Base-by-base conservation (phyloP, 768 basidiomycete genomes). In the Phylloporus sp. region DNA sequence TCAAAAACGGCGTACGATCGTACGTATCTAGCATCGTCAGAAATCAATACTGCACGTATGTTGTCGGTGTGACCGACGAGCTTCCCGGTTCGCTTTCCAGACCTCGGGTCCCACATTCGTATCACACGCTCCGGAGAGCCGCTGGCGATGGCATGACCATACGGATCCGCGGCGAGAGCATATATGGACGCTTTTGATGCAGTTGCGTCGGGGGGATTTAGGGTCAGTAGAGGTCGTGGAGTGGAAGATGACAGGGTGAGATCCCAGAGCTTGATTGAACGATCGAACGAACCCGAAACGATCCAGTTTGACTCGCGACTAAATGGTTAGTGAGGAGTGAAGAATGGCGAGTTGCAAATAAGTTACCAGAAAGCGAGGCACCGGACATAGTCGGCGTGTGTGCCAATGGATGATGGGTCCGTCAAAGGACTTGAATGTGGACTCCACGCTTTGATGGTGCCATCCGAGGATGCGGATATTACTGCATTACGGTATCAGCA, bases 51-150 rank as follows among this genome's bases (percentile, higher is more conserved):
- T 5, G 90, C 81, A 9, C 95, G 78, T 49, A 99, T 93, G 57
- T 97, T 98, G 66, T 99, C 96, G 0, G 95, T 95, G 63, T 99
- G 95, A 0, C 95, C 95, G 7, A 97, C 90, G 1, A 98, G 76
- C 60, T 96, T 91, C 10, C 84, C 79, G 3, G 77, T 82, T 35
- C 87, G 75, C 59, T 84, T 89, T 9, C 89, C 89, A 1, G 82
- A 77, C 14, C 96, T 76, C 4, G 94, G 91, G 61, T 99, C 96
- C 93, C 93, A 99, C 50, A 96, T 70, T 18, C 93, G 73, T 21
- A 99, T 73, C 3, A 97, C 87, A 20, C 90, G 77, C 62, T 97
- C 95, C 0, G 95, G 95, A 2, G 90, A 88, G 0, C 95, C 95
- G 6, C 89, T 87, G 13, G 86, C 94, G 27, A 99, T 78, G 5